Evolutionary conservation across 1,284 basidiomycete species (phyloP), one percentile per base, ranked within the genome.

Genomic region (Apiotrichum mycotoxinovorans): DNA sequence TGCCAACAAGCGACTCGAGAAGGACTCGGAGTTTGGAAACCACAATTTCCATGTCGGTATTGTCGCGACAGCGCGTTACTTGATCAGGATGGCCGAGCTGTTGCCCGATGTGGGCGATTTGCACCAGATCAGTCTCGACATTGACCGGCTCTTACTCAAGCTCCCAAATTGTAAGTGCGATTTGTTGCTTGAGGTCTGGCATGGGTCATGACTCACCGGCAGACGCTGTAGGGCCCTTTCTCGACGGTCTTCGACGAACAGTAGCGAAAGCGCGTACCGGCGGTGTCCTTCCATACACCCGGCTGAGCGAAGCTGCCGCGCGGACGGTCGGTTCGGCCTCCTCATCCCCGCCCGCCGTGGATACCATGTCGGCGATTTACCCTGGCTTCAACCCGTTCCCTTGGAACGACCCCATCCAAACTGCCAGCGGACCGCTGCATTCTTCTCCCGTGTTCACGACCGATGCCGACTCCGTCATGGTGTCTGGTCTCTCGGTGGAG

Each of bases 11-110:
- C 53, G 53, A 3, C 38, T 57, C 1, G 56, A 61, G 50, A 52
- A 55, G 60, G 60, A 61, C 25, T 61, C 60, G 25, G 60, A 57
- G 33, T 57, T 57, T 26, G 60, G 56, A 1, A 61, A 61, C 51
- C 56, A 61, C 56, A 61, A 61, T 53, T 61, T 57, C 38, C 49
- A 63, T 35, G 48, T 62, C 9, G 64, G 55, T 15, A 62, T 63
- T 37, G 56, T 63, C 22, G 60, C 61, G 4, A 60, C 56, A 1
- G 57, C 64, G 0, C 59, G 60, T 1, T 62, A 61, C 33, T 60
- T 66, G 17, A 63, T 66, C 46, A 56, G 62, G 7, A 61, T 63
- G 54, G 52, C 51, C 34, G 60, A 59, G 23, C 54, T 66, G 8
- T 46, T 62, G 12, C 64, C 64, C 0, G 45, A 50, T 0, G 60